Evolutionary conservation across 805 yeast species (phyloP), one percentile per base, ranked within the genome.

Genomic region (Kodamaea kakaduensis): DNA sequence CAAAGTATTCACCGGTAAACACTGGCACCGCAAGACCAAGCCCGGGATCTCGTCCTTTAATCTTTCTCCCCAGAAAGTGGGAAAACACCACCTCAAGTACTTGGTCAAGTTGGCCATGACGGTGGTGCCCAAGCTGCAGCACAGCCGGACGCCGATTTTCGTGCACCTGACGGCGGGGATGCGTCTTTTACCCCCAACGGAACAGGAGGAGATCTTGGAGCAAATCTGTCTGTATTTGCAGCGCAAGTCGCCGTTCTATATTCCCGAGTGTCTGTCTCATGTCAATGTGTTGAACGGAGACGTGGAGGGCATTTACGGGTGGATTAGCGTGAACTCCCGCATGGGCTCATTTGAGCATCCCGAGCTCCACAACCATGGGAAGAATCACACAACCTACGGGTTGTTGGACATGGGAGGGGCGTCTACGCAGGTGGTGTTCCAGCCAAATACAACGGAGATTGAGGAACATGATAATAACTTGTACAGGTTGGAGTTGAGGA

Each of bases 151-250:
- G 0, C 89, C 89, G 0, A 64, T 81, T 1, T 80, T 78, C 44
- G 51, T 81, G 5, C 85, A 81, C 52, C 78, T 84, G 1, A 81
- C 87, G 0, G 87, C 83, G 0, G 85, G 85, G 0, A 71, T 80
- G 77, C 56, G 86, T 28, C 52, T 75, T 9, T 56, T 81, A 26
- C 69, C 67, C 14, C 82, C 80, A 1, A 59, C 64, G 9, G 73
- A 73, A 22, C 78, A 73, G 44, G 59, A 58, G 27, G 54, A 55
- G 12, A 66, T 79, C 13, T 48, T 79, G 38, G 61, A 58, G 10
- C 58, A 59, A 24, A 62, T 75, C 3, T 81, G 88, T 47, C 37
- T 49, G 6, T 78, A 77, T 43, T 53, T 81, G 25, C 57, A 57
- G 31, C 36, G 45, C 9, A 60, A 75, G 23, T 70, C 77, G 1